Evolutionary conservation across 139 green algal species (phyloP).

Genomic region (Klebsormidium nitens): DNA sequence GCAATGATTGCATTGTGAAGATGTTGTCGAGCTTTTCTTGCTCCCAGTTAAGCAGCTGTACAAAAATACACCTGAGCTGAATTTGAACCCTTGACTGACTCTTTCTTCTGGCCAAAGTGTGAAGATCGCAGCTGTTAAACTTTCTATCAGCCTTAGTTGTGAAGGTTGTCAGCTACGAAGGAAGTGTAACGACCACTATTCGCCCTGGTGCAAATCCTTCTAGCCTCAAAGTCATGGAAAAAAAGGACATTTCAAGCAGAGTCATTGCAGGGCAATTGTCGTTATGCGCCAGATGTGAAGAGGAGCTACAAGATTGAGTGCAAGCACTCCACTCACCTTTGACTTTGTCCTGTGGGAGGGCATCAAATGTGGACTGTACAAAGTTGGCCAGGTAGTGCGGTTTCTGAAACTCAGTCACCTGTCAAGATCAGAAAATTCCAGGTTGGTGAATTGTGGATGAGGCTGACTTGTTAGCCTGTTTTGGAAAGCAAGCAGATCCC

Average conservation of each 20-base stretch:
- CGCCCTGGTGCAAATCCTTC: background rate
- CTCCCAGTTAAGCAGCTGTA: background rate
- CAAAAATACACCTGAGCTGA: background rate
- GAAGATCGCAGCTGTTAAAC: background rate
- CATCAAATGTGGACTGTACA: conserved; percentile 41
- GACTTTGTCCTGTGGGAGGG: conserved; percentile 37
- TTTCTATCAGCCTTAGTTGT: background rate
- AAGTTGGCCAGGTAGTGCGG: conserved; percentile 44
- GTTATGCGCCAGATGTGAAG: background rate
- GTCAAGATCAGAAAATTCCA: background rate
- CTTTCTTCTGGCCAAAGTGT: background rate
- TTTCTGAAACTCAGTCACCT: conserved; percentile 41
- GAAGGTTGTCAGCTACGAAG: background rate
- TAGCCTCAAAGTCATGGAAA: background rate
- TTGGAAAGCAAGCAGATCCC: conserved; percentile 12
- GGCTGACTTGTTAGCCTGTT: background rate
- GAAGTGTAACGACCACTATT: background rate
- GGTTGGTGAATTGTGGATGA: background rate
- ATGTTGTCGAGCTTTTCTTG: background rate
- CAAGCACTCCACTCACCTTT: conserved; percentile 20
- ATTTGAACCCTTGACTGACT: background rate
- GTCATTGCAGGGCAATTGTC: background rate
- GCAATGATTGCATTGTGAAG: background rate
- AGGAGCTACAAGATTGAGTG: too few species aligned
- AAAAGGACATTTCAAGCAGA: background rate